Evolutionary conservation across 2,329 filamentous ascomycete species (phyloP), one percentile per base, ranked within the genome.

Genomic region (Microdochium bolleyi): DNA sequence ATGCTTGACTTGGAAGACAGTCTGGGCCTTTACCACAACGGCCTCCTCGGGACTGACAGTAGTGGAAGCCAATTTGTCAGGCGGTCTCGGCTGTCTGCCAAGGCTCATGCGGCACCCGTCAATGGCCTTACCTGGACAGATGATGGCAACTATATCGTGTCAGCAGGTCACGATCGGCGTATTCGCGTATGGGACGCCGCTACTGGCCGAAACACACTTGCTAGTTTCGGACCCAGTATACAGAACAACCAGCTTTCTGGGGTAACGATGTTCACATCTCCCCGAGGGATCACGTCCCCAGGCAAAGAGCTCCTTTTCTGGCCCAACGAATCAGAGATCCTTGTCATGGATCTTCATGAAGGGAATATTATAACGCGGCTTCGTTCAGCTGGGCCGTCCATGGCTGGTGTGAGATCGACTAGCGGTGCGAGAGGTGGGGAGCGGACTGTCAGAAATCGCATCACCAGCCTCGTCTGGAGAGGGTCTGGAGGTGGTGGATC

Each of bases 81-180:
- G 55, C 58, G 57, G 55, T 80, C 46, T 55, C 80, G 70, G 64
- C 74, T 60, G 62, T 71, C 78, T 2, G 78, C 79, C 3, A 79
- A 77, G 57, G 90, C 92, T 0, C 92, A 97, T 62, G 78, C 80
- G 11, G 91, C 88, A 2, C 82, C 89, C 1, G 90, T 95, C 2
- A 96, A 96, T 56, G 89, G 88, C 1, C 73, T 96, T 8, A 77
- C 84, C 1, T 97, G 91, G 90, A 92, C 88, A 1, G 84, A 89
- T 55, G 85, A 90, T 63, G 90, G 90, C 1, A 75, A 74, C 14
- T 85, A 87, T 64, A 76, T 97, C 19, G 76, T 96, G 13, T 90
- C 88, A 1, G 80, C 88, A 2, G 92, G 91, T 0, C 87, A 95
- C 54, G 94, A 97, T 65, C 79, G 88, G 49, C 82, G 87, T 9